Conservation (phyloP, 805 yeast genomes). For the Sungouiozyma intestinalis region DNA sequence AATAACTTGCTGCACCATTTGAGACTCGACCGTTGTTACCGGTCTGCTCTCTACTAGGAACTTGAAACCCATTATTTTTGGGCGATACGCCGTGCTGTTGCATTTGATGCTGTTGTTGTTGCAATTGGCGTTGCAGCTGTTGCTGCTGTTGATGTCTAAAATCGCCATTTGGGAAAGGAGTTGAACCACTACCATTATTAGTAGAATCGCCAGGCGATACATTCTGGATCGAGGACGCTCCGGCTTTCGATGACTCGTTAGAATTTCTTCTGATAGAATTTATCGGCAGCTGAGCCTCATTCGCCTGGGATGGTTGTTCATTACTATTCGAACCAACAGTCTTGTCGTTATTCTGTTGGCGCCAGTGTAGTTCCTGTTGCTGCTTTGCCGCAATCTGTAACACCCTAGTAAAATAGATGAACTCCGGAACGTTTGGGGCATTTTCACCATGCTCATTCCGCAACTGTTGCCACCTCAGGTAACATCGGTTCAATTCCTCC, state of each 20-base stretch:
- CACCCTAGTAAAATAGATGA: constrained; percentile 27
- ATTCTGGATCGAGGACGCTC: constrained; percentile 7
- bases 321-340: neutral
- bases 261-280: neutral
- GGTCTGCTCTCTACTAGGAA: too few relatives aligned
- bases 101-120: constrained; percentile 6
- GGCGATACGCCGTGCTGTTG: constrained; percentile 1
- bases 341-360: constrained; percentile 5
- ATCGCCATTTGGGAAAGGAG: neutral
- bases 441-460: constrained; percentile 29
- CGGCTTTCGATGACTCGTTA: neutral
- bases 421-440: constrained; percentile 27
- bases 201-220: neutral
- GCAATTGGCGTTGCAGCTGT: constrained; percentile 4
- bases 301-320: neutral
- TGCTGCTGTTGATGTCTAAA: constrained; percentile 12
- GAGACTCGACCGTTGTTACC: neutral
- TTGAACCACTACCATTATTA: constrained; percentile 3
- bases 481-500: constrained; percentile 30
- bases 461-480: constrained; percentile 30
- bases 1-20: neutral
- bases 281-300: neutral
- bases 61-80: neutral
- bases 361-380: constrained; percentile 23
- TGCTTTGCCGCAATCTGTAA: constrained; percentile 28